Conservation (phyloP, 2,329 filamentous ascomycete genomes). For the Pseudogymnoascus sp. region DNA sequence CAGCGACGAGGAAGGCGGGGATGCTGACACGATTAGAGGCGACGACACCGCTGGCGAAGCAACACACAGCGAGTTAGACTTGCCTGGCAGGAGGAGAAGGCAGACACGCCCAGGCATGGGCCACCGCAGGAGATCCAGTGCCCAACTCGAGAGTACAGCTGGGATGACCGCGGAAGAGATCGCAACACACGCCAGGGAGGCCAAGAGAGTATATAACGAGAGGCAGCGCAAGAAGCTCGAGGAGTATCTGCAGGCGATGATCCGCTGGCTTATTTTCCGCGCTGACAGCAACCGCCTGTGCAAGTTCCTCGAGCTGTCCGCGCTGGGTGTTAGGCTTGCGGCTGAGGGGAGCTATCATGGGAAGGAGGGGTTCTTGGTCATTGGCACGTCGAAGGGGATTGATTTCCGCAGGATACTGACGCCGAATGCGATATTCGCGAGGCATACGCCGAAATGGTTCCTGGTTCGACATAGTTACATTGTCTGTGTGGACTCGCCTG, state of each 20-base stretch:
- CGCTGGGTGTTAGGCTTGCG: conserved; percentile 84
- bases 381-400: conserved; percentile 82
- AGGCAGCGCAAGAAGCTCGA: conserved; percentile 80
- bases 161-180: conserved; percentile 19
- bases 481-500: conserved; percentile 95
- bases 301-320: conserved; percentile 91
- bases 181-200: conserved; percentile 15
- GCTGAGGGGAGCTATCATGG: conserved; percentile 96
- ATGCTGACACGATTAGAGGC: conserved; percentile 28
- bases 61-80: conserved; percentile 62
- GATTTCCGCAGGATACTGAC: conserved; percentile 78
- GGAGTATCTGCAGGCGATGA: conserved; percentile 85
- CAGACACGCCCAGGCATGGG: conserved; percentile 37
- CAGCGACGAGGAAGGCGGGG: conserved; percentile 65
- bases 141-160: conserved; percentile 24
- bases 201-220: conserved; percentile 56
- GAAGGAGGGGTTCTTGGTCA: conserved; percentile 90
- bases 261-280: conserved; percentile 93
- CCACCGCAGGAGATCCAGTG: conserved; percentile 45
- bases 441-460: conserved; percentile 94
- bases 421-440: conserved; percentile 68
- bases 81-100: conserved; percentile 26
- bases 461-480: conserved; percentile 96
- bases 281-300: conserved; percentile 93
- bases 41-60: conserved; percentile 51